These are phyloP conservation scores for Pythium rhizo-oryzae DNA, from an alignment of 352 stramenopile species.

Conservation along the genomic window DNA sequence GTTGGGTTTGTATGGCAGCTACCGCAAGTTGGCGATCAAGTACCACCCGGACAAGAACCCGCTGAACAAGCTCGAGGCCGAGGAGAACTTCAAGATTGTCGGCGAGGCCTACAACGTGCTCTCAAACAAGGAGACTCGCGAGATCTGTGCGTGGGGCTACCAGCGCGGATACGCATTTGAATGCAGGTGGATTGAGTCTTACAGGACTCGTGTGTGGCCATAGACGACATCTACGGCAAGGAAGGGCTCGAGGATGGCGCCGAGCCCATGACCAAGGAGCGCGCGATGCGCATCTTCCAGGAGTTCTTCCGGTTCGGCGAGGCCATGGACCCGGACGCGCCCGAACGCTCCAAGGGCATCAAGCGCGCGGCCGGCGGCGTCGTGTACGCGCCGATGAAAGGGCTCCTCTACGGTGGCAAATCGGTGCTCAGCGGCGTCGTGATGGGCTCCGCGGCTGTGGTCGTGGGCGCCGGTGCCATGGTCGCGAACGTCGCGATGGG, in stretches of 20 bases:
- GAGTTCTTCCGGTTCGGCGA: conserved; percentile 88
- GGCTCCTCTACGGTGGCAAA: conserved; percentile 82
- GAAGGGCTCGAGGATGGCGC: conserved; percentile 87
- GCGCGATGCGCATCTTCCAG: conserved; percentile 84
- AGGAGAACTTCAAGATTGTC: conserved; percentile 95
- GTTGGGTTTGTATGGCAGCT: conserved; percentile 39
- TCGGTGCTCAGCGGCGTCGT: conserved; percentile 83
- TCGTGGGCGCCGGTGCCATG: conserved; percentile 77
- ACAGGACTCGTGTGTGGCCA: background rate
- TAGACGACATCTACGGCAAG: conserved; percentile 94
- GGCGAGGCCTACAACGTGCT: conserved; percentile 94
- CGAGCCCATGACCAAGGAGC: conserved; percentile 84
- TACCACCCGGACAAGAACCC: conserved; percentile 95
- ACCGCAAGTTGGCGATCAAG: conserved; percentile 92
- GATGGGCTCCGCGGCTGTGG: conserved; percentile 79
- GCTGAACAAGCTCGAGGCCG: conserved; percentile 76
- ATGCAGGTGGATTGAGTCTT: background rate
- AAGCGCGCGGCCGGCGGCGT: conserved; percentile 77
- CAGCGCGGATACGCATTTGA: background rate
- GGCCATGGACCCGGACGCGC: conserved; percentile 82
- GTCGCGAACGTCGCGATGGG: conserved; percentile 81
- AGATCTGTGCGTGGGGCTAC: conserved; percentile 72
- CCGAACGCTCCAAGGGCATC: conserved; percentile 73
- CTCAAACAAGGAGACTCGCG: conserved; percentile 87
- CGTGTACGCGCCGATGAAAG: conserved; percentile 84